Percentiles rank a stretch among this genome's conserved stretches.
Conservation (phyloP, 1,284 basidiomycete species). For the Salmacisia buchloeana region DNA sequence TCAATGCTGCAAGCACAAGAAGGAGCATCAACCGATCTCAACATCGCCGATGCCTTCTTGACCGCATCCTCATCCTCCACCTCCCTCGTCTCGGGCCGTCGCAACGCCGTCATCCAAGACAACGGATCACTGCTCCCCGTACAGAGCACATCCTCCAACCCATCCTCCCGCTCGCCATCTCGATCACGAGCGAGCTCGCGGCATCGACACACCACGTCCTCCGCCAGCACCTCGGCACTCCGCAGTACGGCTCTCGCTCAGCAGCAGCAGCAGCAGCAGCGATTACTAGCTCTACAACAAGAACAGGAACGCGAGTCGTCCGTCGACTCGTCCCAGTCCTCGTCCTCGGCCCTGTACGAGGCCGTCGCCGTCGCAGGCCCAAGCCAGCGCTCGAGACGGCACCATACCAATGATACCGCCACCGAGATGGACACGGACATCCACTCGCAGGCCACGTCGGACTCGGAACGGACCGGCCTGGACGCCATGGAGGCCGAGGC, state of each 20-base stretch:
- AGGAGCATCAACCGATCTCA: background rate
- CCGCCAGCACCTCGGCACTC: no score
- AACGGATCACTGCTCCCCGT: background rate
- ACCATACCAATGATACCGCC: no score
- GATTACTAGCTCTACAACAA: background rate
- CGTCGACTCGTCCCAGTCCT: conserved; percentile 21
- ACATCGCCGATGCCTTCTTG: background rate
- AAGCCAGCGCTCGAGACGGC: conserved; percentile 26
- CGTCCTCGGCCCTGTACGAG: conserved; percentile 20
- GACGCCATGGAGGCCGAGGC: no score
- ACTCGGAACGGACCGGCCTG: no score
- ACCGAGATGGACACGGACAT: no score
- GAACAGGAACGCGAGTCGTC: conserved; percentile 23
- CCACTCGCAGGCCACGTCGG: no score
- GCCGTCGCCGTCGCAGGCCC: conserved; percentile 12
- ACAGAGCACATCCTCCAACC: background rate
- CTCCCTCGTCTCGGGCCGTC: background rate
- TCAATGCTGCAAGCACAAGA: background rate
- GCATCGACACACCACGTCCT: conserved; percentile 22
- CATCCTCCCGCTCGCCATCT: conserved; percentile 7
- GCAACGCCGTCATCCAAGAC: background rate
- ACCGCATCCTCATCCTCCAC: background rate
- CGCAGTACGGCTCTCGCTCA: no score
- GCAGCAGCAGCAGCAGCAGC: no score
- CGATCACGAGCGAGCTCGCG: conserved; percentile 13